Conservation (phyloP, 352 stramenopile species). For the Phytophthora pseudosyringae region DNA sequence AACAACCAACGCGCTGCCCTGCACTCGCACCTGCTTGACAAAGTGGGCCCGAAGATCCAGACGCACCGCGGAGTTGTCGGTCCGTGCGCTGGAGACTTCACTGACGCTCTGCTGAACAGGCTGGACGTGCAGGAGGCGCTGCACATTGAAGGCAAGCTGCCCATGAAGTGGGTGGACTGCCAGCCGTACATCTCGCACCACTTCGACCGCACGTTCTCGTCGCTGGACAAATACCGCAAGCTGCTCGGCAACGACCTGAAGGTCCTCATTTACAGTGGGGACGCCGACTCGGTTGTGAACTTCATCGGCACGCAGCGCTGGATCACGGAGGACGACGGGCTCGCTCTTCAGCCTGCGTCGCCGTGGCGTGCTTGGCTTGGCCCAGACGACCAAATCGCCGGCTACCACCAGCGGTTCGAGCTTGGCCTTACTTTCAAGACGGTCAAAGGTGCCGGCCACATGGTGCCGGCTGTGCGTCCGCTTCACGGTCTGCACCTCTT, state of each 20-base stretch:
- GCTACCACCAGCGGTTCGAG: slow-evolving; percentile 84
- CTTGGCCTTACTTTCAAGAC: slow-evolving; percentile 86
- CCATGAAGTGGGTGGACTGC: slow-evolving; percentile 65
- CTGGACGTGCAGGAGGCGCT: slow-evolving; percentile 59
- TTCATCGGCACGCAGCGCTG: slow-evolving; percentile 88
- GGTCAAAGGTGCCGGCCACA: slow-evolving; percentile 91
- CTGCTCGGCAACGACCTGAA: slow-evolving; percentile 55
- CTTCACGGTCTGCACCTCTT: slow-evolving; percentile 72
- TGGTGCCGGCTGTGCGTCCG: slow-evolving; percentile 77
- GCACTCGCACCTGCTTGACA: slow-evolving; percentile 41
- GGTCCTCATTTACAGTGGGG: slow-evolving; percentile 71
- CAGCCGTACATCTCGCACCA: slow-evolving; percentile 53
- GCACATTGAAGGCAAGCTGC: slow-evolving; percentile 52
- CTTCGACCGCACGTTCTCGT: slow-evolving; percentile 54
- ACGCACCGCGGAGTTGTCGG: slow-evolving; percentile 59
- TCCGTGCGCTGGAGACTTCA: slow-evolving; percentile 66
- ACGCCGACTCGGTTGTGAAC: slow-evolving; percentile 77
- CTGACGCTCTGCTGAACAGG: slow-evolving; percentile 54
- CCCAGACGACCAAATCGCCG: slow-evolving; percentile 78
- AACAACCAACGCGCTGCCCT: slow-evolving; percentile 55
- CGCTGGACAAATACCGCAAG: slow-evolving; percentile 68
- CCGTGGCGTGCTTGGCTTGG: slow-evolving; percentile 64
- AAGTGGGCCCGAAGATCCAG: slow-evolving; percentile 33
- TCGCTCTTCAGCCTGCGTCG: slow-evolving; percentile 47
- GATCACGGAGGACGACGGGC: slow-evolving; percentile 54